Evolutionary conservation across 2,329 filamentous ascomycete genomes (phyloP).

Genomic region (Geosmithia putterillii): DNA sequence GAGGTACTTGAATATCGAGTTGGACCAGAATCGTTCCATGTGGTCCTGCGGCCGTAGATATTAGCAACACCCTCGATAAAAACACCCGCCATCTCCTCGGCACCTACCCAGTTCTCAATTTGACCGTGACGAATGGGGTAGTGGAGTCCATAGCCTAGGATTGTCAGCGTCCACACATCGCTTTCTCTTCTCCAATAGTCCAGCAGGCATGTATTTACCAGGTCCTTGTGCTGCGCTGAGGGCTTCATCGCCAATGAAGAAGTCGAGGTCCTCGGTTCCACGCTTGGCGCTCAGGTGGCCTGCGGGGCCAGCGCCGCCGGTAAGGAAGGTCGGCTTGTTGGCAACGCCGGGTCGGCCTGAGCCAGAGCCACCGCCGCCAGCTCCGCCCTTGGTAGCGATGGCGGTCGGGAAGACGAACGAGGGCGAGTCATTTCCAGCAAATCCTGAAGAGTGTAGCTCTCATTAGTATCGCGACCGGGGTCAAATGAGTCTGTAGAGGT

Average conservation of each 20-base stretch:
- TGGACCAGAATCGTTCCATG: constrained; percentile 99
- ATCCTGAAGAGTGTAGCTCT: constrained; percentile 46
- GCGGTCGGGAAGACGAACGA: constrained; percentile 99
- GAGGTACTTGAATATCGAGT: constrained; percentile 99
- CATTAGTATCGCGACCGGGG: constrained; percentile 2
- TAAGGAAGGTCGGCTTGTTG: constrained; percentile 92
- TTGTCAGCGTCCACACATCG: constrained; percentile 3
- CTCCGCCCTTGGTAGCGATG: constrained; percentile 85
- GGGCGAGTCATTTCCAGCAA: constrained; percentile 97
- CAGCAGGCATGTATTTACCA: constrained; percentile 34
- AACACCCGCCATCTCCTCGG: neutral
- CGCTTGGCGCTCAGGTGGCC: constrained; percentile 84
- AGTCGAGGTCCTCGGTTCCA: constrained; percentile 94
- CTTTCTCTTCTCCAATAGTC: neutral
- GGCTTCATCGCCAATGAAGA: constrained; percentile 97
- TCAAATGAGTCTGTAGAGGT: neutral
- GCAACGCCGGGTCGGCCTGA: constrained; percentile 82
- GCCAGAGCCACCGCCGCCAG: constrained; percentile 61
- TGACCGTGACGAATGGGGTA: constrained; percentile 97
- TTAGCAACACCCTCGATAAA: constrained; percentile 6
- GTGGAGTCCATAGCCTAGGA: constrained; percentile 78
- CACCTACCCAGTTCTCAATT: constrained; percentile 90
- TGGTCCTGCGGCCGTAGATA: constrained; percentile 60
- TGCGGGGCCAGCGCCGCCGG: constrained; percentile 71
- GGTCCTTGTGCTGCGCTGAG: constrained; percentile 73